These are phyloP conservation scores for Phylloporus scabripes DNA, from an alignment of 768 basidiomycete species.

Conservation along the genomic window DNA sequence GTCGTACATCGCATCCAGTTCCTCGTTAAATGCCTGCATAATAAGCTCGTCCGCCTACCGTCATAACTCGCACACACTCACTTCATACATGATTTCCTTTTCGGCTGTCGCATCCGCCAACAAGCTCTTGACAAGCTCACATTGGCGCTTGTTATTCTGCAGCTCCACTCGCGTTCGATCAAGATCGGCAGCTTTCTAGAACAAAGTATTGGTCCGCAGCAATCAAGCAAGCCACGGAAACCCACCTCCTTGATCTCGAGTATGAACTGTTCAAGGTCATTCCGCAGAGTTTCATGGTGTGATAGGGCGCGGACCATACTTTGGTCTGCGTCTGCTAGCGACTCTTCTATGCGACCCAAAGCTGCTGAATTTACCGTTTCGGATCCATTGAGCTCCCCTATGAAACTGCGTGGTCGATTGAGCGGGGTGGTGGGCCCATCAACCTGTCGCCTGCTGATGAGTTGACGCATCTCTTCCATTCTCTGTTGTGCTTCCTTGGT, in stretches of 20 bases:
- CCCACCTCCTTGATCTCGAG: conserved; percentile 56
- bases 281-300: conserved; percentile 51
- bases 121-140: conserved; percentile 73
- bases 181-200: conserved; percentile 57
- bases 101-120: conserved; percentile 75
- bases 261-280: conserved; percentile 44
- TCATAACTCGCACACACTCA: conserved; percentile 31
- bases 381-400: conserved; percentile 20
- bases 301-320: conserved; percentile 46
- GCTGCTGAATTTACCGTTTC: conserved; percentile 12
- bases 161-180: conserved; percentile 61
- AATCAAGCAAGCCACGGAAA: background rate
- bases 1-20: conserved; percentile 86
- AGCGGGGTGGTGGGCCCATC: conserved; percentile 43
- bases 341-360: conserved; percentile 39
- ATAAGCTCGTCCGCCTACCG: background rate
- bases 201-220: background rate
- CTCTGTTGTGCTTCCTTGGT: conserved; percentile 71
- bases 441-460: conserved; percentile 57
- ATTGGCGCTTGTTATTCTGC: conserved; percentile 64
- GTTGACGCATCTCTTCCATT: conserved; percentile 76
- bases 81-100: conserved; percentile 93
- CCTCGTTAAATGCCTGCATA: conserved; percentile 85
- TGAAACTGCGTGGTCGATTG: conserved; percentile 38
- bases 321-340: conserved; percentile 54